phyloP scores from a whole-genome alignment of 768 basidiomycete species.

The Paxillus ammoniavirescens region DNA sequence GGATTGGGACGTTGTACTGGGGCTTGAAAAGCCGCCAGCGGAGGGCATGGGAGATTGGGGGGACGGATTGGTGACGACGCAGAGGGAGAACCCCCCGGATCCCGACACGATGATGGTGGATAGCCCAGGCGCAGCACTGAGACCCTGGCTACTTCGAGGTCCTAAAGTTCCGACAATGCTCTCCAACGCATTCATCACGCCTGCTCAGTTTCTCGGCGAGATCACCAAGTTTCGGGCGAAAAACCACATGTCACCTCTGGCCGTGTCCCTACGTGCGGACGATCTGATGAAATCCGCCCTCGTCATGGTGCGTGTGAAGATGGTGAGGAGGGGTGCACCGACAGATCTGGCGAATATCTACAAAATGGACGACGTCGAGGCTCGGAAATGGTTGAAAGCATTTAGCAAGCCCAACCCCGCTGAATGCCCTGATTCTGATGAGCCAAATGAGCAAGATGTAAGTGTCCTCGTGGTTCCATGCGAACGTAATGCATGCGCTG shows the following conservation, averaged over 20 bases:
- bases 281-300: conserved; percentile 60
- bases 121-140: conserved; percentile 10
- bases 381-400: conserved; percentile 44
- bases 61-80: conserved; percentile 52
- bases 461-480: conserved; percentile 1
- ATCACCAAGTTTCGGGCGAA: conserved; percentile 61
- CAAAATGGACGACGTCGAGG: conserved; percentile 53
- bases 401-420: conserved; percentile 22
- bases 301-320: conserved; percentile 60
- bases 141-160: conserved; percentile 74
- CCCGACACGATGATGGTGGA: conserved; percentile 12
- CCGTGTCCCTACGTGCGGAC: conserved; percentile 32
- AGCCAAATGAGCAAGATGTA: conserved; percentile 28
- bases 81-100: conserved; percentile 42
- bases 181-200: conserved; percentile 39
- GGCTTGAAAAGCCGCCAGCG: conserved; percentile 33
- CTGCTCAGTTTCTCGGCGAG: conserved; percentile 46
- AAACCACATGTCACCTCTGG: conserved; percentile 45
- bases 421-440: conserved; percentile 17
- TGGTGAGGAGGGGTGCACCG: conserved; percentile 68
- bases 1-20: conserved; percentile 76
- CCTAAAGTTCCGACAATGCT: conserved; percentile 47
- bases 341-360: conserved; percentile 77
- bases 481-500: neutral
- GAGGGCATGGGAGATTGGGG: conserved; percentile 15